A percentile compares a stretch with the other conserved stretches of the same genome.
These are phyloP conservation scores for Hamiltosporidium magnivora DNA, from an alignment of 371 early-diverging fungal species.

Conservation along the genomic window DNA sequence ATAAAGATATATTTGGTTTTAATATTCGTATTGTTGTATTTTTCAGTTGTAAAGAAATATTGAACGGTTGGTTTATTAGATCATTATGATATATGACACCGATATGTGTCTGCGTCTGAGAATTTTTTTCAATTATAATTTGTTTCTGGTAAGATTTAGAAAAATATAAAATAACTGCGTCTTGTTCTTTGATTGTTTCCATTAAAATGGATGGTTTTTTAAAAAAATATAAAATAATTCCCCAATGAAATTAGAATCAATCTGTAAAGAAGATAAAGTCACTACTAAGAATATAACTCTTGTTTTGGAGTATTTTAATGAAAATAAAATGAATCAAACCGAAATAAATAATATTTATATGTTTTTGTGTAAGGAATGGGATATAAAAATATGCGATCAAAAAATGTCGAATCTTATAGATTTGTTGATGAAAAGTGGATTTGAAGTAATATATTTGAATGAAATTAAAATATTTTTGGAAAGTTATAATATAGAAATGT, in stretches of 20 bases:
- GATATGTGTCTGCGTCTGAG: background rate
- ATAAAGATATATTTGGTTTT: background rate
- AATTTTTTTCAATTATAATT: background rate
- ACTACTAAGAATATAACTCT: too few relatives aligned
- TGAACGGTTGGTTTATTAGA: background rate
- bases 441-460: conserved; percentile 15
- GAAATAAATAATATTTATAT: too few relatives aligned
- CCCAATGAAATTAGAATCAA: too few relatives aligned
- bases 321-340: too few relatives aligned
- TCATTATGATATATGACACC: conserved; percentile 1
- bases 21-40: background rate
- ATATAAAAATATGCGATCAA: too few relatives aligned
- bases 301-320: too few relatives aligned
- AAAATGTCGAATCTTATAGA: too few relatives aligned
- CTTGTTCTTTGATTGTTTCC: background rate
- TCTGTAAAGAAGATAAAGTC: too few relatives aligned
- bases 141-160: background rate
- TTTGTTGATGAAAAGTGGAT: too few relatives aligned
- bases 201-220: background rate
- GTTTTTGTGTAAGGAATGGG: too few relatives aligned
- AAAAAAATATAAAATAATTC: too few relatives aligned
- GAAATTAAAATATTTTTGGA: conserved; percentile 23
- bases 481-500: conserved; percentile 15
- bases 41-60: background rate
- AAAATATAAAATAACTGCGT: conserved; percentile 7